Evolutionary conservation across 345 rosid genomes (phyloP).

Genomic region (Carallia brachiata): DNA sequence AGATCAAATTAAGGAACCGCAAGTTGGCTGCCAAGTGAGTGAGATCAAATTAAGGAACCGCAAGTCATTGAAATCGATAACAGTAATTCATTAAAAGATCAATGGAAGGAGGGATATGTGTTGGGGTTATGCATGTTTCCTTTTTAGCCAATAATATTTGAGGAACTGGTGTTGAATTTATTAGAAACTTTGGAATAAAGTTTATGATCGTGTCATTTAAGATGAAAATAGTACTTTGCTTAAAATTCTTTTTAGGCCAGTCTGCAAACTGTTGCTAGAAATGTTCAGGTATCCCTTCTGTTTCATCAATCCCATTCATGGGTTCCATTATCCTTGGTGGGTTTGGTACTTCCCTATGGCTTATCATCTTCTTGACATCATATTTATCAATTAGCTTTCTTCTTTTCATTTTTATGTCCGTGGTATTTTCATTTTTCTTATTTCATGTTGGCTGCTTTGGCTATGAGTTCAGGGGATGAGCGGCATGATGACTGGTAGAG

Average conservation of each 20-base stretch:
- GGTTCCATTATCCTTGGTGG: neutral
- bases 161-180: neutral
- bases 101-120: no score
- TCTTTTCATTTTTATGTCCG: neutral
- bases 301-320: neutral
- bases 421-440: neutral
- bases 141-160: neutral
- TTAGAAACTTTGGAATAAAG: neutral
- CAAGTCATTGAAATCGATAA: no score
- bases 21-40: neutral
- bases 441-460: neutral
- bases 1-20: neutral
- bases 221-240: neutral
- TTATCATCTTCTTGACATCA: neutral
- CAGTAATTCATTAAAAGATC: no score
- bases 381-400: neutral
- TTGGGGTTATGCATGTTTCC: neutral
- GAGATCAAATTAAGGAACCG: neutral
- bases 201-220: neutral
- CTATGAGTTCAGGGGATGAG: slow-evolving; percentile 12
- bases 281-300: neutral
- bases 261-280: neutral
- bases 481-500: slow-evolving; percentile 20
- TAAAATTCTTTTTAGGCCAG: neutral
- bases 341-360: neutral